Evolutionary conservation across 2,329 filamentous ascomycete species (phyloP), one percentile per base, ranked within the genome.

Genomic region (Scopulariopsis brevicaulis): DNA sequence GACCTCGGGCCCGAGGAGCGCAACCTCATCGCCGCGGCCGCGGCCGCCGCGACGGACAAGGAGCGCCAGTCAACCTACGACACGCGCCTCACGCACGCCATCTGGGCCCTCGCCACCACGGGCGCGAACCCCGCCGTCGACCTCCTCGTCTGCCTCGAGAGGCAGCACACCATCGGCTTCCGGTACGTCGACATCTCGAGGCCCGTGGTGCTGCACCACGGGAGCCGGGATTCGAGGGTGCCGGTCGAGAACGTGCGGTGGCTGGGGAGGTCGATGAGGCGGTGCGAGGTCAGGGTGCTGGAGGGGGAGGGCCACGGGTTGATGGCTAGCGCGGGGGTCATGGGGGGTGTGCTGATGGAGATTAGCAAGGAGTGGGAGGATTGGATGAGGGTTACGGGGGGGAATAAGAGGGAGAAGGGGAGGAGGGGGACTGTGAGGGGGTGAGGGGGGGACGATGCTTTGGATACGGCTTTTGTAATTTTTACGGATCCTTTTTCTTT

Each of bases 111-210:
- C 20, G 91, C 94, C 1, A 97, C 93, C 0, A 87, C 86, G 1
- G 88, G 92, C 55, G 91, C 92, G 1, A 97, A 99, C 68, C 94
- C 94, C 0, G 93, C 94, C 0, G 90, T 96, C 0, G 94, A 99
- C 70, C 75, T 99, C 20, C 77, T 99, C 1, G 89, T 96, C 6
- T 99, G 94, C 68, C 78, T 99, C 1, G 94, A 99, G 71, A 84
- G 94, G 24, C 83, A 89, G 32, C 90, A 96, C 65, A 85, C 89
- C 0, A 96, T 99, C 65, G 94, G 94, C 0, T 99, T 99, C 74
- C 85, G 92, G 55, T 99, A 99, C 68, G 93, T 96, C 20, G 94
- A 99, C 68, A 96, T 99, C 63, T 95, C 88, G 6, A 83, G 91
- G 10, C 83, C 90, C 0, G 89, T 97, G 0, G 87, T 96, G 25